These are phyloP conservation scores for Cercophora samala DNA, from an alignment of 495 filamentous ascomycete genomes.

Conservation along the genomic window DNA sequence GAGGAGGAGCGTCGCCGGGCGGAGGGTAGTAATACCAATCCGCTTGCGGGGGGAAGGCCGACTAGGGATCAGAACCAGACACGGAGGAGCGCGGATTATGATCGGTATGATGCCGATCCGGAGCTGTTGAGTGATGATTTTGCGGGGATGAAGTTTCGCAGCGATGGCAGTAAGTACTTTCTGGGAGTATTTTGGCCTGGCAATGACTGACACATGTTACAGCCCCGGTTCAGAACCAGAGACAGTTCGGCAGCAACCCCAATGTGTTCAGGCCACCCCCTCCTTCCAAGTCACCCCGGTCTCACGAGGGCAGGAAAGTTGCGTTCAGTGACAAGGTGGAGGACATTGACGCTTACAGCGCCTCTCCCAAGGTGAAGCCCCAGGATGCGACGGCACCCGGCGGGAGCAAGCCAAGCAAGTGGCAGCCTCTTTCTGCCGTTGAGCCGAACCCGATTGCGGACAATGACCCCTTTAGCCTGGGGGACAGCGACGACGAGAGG, in stretches of 20 bases:
- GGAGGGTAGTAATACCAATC: conserved; percentile 25
- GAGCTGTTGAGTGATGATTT: conserved; percentile 88
- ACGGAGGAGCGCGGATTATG: conserved; percentile 75
- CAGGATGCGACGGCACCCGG: conserved; percentile 30
- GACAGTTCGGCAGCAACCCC: conserved; percentile 67
- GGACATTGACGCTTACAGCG: conserved; percentile 71
- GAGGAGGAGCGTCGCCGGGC: conserved; percentile 43
- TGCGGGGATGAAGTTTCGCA: conserved; percentile 76
- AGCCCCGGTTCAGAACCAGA: conserved; percentile 38
- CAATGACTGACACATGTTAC: conserved; percentile 5
- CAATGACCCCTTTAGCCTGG: conserved; percentile 93
- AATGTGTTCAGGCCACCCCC: conserved; percentile 75
- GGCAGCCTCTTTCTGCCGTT: conserved; percentile 87
- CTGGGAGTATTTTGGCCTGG: background rate
- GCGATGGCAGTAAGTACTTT: conserved; percentile 61
- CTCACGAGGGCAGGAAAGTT: conserved; percentile 64
- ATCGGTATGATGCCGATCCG: conserved; percentile 94
- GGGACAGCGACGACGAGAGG: conserved; percentile 92
- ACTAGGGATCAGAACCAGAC: conserved; percentile 43
- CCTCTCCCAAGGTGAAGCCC: conserved; percentile 50
- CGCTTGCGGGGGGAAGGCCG: conserved; percentile 34
- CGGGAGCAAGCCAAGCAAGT: conserved; percentile 76
- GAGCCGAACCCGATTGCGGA: conserved; percentile 86
- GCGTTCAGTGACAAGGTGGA: conserved; percentile 74
- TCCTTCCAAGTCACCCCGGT: conserved; percentile 54